Evolutionary conservation across 305 asterid genomes (phyloP).

Genomic region (Ilex paraguariensis): DNA sequence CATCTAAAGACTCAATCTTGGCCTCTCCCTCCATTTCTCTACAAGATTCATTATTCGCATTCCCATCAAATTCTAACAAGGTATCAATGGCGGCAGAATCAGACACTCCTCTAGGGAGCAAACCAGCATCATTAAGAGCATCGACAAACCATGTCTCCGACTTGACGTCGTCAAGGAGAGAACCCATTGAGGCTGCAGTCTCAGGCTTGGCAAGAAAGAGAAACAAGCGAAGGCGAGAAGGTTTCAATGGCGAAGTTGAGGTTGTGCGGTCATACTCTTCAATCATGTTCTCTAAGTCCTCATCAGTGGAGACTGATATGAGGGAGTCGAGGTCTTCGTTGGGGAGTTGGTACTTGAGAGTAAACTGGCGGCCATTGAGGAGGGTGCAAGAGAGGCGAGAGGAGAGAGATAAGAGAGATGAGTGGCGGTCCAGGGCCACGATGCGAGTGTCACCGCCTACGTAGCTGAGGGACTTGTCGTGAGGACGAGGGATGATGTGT

Average conservation of each 20-base stretch:
- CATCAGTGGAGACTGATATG: conserved; percentile 48
- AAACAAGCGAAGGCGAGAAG: conserved; percentile 51
- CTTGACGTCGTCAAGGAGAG: conserved; percentile 51
- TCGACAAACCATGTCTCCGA: conserved; percentile 69
- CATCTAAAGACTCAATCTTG: not conserved
- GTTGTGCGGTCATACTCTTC: conserved; percentile 48
- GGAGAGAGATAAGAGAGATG: conserved; percentile 39
- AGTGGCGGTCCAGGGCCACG: conserved; percentile 41
- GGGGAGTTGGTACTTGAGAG: conserved; percentile 62
- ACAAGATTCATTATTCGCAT: conserved; percentile 18
- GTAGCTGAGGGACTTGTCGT: conserved; percentile 54
- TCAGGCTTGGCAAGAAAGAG: conserved; percentile 53
- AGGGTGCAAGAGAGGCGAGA: conserved; percentile 46
- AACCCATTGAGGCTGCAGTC: conserved; percentile 60
- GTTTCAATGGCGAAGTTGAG: conserved; percentile 33
- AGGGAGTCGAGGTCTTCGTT: conserved; percentile 61
- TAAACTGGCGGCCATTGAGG: conserved; percentile 47
- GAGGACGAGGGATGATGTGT: conserved; percentile 65
- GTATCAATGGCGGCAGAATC: conserved; percentile 51
- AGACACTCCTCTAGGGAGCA: conserved; percentile 52
- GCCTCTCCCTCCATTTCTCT: conserved; percentile 15
- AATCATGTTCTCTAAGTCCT: conserved; percentile 61
- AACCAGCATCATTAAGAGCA: conserved; percentile 48
- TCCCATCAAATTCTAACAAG: conserved; percentile 35
- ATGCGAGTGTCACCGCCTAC: conserved; percentile 69